Evolutionary conservation across 2,329 filamentous ascomycete species (phyloP).

Genomic region (Cyphellophora attinorum): DNA sequence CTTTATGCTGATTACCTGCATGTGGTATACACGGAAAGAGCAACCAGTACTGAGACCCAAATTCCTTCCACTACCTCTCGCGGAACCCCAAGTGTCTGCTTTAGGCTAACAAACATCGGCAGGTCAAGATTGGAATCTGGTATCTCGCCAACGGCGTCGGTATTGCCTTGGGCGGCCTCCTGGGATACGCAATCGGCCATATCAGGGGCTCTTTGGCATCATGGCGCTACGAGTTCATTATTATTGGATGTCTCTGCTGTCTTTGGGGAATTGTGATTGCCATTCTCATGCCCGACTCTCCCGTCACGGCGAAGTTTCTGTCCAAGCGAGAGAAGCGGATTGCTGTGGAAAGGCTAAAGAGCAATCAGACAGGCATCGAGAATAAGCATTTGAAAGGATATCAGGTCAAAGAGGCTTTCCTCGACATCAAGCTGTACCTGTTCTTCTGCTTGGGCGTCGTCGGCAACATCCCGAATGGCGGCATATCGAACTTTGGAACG

Average conservation of each 20-base stretch:
- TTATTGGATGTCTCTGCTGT: slow-evolving; percentile 54
- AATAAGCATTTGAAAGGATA: slow-evolving; percentile 45
- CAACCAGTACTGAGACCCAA: slow-evolving; percentile 24
- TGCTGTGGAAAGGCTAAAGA: slow-evolving; percentile 51
- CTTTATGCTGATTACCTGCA: slow-evolving; percentile 30
- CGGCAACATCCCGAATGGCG: slow-evolving; percentile 47
- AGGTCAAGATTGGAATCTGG: slow-evolving; percentile 59
- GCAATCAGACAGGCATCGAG: slow-evolving; percentile 54
- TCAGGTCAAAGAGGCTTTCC: slow-evolving; percentile 48
- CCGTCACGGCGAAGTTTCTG: slow-evolving; percentile 63
- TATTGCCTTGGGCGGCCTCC: slow-evolving; percentile 61
- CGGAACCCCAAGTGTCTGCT: slow-evolving; percentile 59
- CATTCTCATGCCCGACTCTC: slow-evolving; percentile 57
- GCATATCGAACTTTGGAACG: slow-evolving; percentile 2
- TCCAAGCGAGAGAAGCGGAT: slow-evolving; percentile 55
- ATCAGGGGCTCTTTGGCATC: slow-evolving; percentile 48
- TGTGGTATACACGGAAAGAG: slow-evolving; percentile 28
- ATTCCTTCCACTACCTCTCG: too few relatives aligned
- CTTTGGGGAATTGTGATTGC: slow-evolving; percentile 57
- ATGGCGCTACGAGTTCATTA: slow-evolving; percentile 61
- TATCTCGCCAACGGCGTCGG: slow-evolving; percentile 73
- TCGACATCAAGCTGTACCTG: slow-evolving; percentile 58
- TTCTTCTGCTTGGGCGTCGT: slow-evolving; percentile 56
- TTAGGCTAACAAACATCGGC: slow-evolving; percentile 62
- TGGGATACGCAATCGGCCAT: slow-evolving; percentile 48